Conservation (phyloP, 345 rosid species). For the Arabis hirsuta region DNA sequence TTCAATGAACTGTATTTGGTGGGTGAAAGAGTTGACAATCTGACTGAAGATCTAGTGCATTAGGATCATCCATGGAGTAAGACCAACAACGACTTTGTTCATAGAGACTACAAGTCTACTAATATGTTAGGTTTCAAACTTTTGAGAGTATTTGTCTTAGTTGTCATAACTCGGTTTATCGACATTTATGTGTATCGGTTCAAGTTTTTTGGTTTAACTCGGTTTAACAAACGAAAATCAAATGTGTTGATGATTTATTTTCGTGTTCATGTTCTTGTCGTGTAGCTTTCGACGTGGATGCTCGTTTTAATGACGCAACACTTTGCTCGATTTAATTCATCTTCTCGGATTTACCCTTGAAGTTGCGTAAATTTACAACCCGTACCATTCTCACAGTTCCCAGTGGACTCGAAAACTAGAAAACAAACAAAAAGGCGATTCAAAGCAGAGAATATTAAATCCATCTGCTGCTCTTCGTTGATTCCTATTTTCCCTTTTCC, state of each 20-base stretch:
- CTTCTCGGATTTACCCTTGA: neutral
- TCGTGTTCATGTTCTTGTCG: conserved; percentile 28
- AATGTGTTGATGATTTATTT: neutral
- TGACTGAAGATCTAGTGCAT: conserved; percentile 10
- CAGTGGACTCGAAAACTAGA: conserved; percentile 34
- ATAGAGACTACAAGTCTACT: conserved; percentile 1
- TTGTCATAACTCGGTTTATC: too few species aligned
- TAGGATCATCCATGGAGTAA: neutral
- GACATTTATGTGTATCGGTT: too few species aligned
- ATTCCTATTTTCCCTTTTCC: conserved; percentile 26
- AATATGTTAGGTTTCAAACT: neutral
- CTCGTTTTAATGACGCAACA: conserved; percentile 18
- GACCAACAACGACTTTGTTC: conserved; percentile 9
- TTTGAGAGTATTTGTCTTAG: neutral
- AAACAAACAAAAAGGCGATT: conserved; percentile 8
- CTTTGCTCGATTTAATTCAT: neutral
- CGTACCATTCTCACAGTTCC: conserved; percentile 29
- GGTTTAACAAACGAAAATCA: neutral
- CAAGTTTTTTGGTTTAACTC: neutral
- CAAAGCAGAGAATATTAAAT: conserved; percentile 33
- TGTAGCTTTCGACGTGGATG: conserved; percentile 27
- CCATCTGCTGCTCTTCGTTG: conserved; percentile 8
- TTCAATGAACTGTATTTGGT: conserved; percentile 36
- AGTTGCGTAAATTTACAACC: conserved; percentile 23
- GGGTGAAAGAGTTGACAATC: conserved; percentile 32